Percentiles rank a stretch among this genome's conserved stretches.
These are phyloP conservation scores for Scytalidium lignicola DNA, from an alignment of 2,329 filamentous ascomycete species.

Conservation along the genomic window DNA sequence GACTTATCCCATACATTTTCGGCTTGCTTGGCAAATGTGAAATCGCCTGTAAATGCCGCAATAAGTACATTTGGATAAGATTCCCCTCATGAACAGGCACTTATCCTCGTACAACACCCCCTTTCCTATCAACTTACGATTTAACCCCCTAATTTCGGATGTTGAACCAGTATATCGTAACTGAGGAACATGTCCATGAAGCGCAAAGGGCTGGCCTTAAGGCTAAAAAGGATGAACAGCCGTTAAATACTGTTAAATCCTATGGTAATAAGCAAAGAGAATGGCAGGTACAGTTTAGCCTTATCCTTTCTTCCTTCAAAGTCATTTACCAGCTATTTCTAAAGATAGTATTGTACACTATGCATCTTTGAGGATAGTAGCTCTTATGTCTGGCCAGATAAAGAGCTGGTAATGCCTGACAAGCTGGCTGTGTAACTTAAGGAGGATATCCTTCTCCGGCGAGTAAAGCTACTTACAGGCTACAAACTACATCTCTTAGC, in stretches of 20 bases:
- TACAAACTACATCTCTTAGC: not conserved
- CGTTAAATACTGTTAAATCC: no score
- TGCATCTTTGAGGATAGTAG: not conserved
- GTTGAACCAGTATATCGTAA: not conserved
- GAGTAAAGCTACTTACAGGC: not conserved
- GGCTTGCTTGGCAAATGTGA: no score
- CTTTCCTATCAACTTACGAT: no score
- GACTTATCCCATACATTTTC: not conserved
- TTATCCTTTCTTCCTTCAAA: no score
- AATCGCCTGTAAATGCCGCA: no score
- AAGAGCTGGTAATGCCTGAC: constrained; percentile 1
- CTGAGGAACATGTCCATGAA: not conserved
- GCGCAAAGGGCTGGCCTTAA: constrained; percentile 1
- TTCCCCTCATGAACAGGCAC: no score
- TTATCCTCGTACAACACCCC: no score
- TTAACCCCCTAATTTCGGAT: no score
- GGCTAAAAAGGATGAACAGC: no score
- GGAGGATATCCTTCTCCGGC: constrained; percentile 3
- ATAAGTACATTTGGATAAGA: no score
- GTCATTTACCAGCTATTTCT: not conserved
- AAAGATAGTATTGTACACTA: not conserved
- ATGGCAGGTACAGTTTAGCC: not conserved
- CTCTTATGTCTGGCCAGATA: constrained; percentile 2
- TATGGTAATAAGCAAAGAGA: constrained; percentile 1
- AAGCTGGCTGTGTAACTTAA: constrained; percentile 4